Percentiles rank a stretch among this genome's conserved stretches.
Conservation (phyloP, 345 rosid genomes). For the Populus tremula region DNA sequence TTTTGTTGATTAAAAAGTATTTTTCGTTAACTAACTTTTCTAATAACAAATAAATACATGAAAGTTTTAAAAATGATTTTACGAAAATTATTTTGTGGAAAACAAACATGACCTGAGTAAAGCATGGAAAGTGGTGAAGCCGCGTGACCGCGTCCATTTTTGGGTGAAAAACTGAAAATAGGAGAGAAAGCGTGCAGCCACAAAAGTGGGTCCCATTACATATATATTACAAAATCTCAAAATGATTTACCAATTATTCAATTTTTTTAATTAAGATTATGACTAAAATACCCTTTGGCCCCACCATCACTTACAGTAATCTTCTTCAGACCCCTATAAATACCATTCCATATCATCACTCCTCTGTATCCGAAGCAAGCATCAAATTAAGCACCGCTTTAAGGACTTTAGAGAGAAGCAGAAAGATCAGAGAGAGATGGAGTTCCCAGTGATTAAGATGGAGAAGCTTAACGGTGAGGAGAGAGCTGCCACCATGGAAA, state of each 20-base stretch:
- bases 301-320: not conserved
- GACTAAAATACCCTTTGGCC: not conserved
- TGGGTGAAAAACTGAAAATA: not conserved
- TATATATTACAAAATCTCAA: not conserved
- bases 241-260: not conserved
- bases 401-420: not conserved
- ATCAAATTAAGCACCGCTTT: not conserved
- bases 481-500: slow-evolving; percentile 54
- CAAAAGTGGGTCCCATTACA: slow-evolving; percentile 8
- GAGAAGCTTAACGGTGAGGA: slow-evolving; percentile 67
- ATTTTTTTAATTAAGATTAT: too few species aligned
- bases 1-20: too few species aligned
- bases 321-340: slow-evolving; percentile 24
- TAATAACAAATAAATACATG: too few species aligned
- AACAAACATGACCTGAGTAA: too few species aligned
- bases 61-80: too few species aligned
- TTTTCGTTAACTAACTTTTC: too few species aligned
- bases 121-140: not conserved
- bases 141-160: not conserved
- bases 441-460: slow-evolving; percentile 66
- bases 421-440: slow-evolving; percentile 39
- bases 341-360: not conserved
- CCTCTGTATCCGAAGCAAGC: not conserved
- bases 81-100: too few species aligned
- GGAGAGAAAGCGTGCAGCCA: not conserved